Conservation (phyloP, 495 filamentous ascomycete species). For the Margaritispora aquatica region DNA sequence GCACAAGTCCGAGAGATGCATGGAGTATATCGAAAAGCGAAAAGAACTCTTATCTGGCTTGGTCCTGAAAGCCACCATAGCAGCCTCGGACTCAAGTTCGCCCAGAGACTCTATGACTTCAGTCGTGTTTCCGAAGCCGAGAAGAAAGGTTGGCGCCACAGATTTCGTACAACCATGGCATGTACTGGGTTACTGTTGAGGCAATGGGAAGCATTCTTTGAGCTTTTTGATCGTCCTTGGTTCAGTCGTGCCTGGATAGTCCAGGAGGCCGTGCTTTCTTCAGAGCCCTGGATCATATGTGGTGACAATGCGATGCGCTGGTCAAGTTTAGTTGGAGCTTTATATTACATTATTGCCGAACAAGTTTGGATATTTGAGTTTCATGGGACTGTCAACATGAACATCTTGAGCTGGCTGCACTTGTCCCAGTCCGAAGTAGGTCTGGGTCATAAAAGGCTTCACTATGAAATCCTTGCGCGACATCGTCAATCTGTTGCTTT, state of each 20-base stretch:
- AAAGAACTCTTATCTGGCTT: background rate
- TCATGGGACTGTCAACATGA: background rate
- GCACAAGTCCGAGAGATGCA: background rate
- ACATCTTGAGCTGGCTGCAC: too few species aligned
- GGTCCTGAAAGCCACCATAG: background rate
- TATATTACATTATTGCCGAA: conserved; percentile 7
- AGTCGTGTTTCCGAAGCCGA: background rate
- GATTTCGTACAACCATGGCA: background rate
- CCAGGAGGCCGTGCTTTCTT: conserved; percentile 22
- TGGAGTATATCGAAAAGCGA: background rate
- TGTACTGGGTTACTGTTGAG: background rate
- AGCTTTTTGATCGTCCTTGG: conserved; percentile 20
- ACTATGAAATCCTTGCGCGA: background rate
- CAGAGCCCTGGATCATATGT: conserved; percentile 10
- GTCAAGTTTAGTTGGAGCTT: conserved; percentile 13
- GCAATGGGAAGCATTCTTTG: conserved; percentile 17
- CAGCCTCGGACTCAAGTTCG: background rate
- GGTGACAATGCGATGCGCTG: conserved; percentile 17
- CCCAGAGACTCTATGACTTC: background rate
- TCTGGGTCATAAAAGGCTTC: background rate
- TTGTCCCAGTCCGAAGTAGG: background rate
- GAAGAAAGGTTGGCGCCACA: background rate
- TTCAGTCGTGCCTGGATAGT: conserved; percentile 24
- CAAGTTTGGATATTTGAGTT: conserved; percentile 2
- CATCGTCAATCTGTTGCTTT: background rate